Percentiles rank a stretch among this genome's conserved stretches.
Evolutionary conservation across 306 rosid species (phyloP).

Genomic region (Pyrus betulifolia): DNA sequence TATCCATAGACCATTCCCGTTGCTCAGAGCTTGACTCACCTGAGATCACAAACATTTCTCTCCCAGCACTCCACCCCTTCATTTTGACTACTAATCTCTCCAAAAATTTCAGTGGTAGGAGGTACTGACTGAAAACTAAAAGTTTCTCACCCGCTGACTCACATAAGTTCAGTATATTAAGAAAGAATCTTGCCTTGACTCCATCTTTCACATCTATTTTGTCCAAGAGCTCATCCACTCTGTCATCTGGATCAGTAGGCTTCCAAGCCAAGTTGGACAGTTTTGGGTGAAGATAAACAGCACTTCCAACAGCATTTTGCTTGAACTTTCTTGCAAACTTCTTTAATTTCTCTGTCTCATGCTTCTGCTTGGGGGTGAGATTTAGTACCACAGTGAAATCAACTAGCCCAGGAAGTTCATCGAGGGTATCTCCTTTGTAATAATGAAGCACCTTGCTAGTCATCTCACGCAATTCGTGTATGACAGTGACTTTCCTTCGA

Average conservation of each 20-base stretch:
- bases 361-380: slow-evolving; percentile 54
- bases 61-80: slow-evolving; percentile 70
- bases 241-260: slow-evolving; percentile 25
- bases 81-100: slow-evolving; percentile 56
- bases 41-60: slow-evolving; percentile 73
- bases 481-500: slow-evolving; percentile 64
- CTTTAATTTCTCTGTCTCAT: slow-evolving; percentile 42
- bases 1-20: slow-evolving; percentile 72
- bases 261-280: slow-evolving; percentile 36
- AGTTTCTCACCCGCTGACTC: slow-evolving; percentile 72
- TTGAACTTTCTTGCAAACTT: slow-evolving; percentile 52
- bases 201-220: slow-evolving; percentile 58
- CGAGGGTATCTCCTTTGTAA: slow-evolving; percentile 91
- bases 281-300: slow-evolving; percentile 71
- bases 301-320: slow-evolving; percentile 67
- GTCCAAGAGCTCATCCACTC: slow-evolving; percentile 51
- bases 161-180: slow-evolving; percentile 51
- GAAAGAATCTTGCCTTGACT: slow-evolving; percentile 73
- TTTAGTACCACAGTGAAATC: slow-evolving; percentile 74
- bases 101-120: slow-evolving; percentile 67
- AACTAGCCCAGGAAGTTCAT: slow-evolving; percentile 89
- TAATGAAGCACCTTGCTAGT: slow-evolving; percentile 79
- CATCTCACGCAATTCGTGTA: slow-evolving; percentile 91
- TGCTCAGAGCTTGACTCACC: slow-evolving; percentile 73
- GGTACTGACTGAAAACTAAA: slow-evolving; percentile 89